phyloP scores from a whole-genome alignment of 345 rosid species.

The Anacardium occidentale region DNA sequence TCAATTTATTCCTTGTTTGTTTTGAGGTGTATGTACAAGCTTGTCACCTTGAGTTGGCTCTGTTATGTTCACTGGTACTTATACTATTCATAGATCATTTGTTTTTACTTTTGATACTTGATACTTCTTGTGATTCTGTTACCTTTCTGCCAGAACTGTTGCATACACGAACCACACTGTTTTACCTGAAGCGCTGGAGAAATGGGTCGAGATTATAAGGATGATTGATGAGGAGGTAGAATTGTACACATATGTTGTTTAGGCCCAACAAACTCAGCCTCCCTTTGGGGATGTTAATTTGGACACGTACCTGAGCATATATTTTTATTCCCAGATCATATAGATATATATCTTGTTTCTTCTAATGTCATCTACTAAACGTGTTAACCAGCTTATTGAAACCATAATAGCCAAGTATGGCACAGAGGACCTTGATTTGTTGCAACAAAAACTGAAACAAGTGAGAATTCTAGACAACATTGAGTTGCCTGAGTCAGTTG shows the following conservation, averaged over 20 bases:
- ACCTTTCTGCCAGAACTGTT: constrained; percentile 35
- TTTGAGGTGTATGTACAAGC: too few relatives aligned
- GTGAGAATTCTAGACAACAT: constrained; percentile 52
- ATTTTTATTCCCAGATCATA: constrained; percentile 5
- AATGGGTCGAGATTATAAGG: constrained; percentile 53
- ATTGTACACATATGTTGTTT: not conserved
- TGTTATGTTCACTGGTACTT: too few relatives aligned
- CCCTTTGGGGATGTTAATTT: not conserved
- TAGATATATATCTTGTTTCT: not conserved
- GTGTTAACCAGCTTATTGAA: constrained; percentile 35
- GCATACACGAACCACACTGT: constrained; percentile 56
- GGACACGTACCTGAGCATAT: not conserved
- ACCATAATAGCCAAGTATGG: constrained; percentile 42
- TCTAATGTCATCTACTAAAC: not conserved
- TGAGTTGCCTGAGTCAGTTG: constrained; percentile 38
- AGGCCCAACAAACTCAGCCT: not conserved
- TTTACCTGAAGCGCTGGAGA: constrained; percentile 55
- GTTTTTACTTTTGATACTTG: not conserved
- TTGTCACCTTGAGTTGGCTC: too few relatives aligned
- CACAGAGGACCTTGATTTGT: constrained; percentile 36
- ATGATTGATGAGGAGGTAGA: constrained; percentile 49
- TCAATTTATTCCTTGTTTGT: not conserved
- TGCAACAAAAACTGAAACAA: constrained; percentile 42
- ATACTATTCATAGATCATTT: not conserved
- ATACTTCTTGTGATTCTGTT: not conserved